Evolutionary conservation across 2,329 filamentous ascomycete species (phyloP).

Genomic region (Beauveria sp.): DNA sequence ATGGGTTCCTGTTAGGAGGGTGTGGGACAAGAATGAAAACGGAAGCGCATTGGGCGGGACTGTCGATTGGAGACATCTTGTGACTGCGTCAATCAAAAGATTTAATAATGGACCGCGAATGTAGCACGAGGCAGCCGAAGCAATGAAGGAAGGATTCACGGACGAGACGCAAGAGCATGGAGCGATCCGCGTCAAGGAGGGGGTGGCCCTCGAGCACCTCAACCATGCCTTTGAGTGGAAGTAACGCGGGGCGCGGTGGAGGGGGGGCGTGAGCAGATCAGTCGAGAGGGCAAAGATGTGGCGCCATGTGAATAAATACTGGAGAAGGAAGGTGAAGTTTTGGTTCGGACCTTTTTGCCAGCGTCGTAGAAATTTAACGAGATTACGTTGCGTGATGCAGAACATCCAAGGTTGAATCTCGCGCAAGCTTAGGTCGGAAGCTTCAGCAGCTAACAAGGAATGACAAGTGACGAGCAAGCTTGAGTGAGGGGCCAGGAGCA

Average conservation of each 20-base stretch:
- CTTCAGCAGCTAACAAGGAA: background rate
- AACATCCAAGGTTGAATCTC: background rate
- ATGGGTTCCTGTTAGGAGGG: background rate
- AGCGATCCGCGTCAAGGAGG: background rate
- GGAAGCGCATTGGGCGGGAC: background rate
- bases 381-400: background rate
- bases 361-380: background rate
- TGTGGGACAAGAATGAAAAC: background rate
- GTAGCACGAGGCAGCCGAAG: background rate
- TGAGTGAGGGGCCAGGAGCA: background rate
- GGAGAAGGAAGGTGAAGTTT: background rate
- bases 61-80: background rate
- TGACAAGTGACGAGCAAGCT: background rate
- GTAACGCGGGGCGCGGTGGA: background rate
- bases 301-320: background rate
- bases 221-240: background rate
- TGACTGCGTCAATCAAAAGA: background rate
- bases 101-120: background rate
- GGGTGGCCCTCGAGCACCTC: background rate
- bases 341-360: background rate
- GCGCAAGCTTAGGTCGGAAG: background rate
- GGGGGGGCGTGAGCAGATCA: background rate
- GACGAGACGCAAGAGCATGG: background rate
- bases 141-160: background rate
- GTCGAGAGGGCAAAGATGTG: slow-evolving; percentile 1